Conservation (phyloP, 2,329 filamentous ascomycete species). For the Nothophaeocryptopus gaeumannii region DNA sequence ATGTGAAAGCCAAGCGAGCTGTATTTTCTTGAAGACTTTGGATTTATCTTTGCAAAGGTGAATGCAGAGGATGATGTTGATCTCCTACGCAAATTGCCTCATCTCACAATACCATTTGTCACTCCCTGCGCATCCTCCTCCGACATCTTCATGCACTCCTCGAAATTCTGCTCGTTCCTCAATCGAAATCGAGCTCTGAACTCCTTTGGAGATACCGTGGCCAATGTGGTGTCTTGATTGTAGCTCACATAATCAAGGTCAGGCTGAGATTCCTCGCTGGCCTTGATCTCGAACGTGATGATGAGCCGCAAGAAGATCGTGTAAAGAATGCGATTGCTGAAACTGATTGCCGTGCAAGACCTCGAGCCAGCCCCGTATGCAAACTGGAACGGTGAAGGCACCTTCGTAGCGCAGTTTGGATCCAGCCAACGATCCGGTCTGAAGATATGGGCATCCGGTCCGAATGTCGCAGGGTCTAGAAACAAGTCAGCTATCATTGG, state of each 20-base stretch:
- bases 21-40: background rate
- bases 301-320: background rate
- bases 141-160: background rate
- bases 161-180: background rate
- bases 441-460: constrained; percentile 13
- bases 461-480: background rate
- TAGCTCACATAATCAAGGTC: constrained; percentile 1
- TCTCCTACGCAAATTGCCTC: background rate
- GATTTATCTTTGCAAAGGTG: too few species aligned
- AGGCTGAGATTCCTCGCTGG: background rate
- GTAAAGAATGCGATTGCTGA: constrained; percentile 1
- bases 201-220: constrained; percentile 4
- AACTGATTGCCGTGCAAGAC: constrained; percentile 2
- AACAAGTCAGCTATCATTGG: background rate
- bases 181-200: background rate
- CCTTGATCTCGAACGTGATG: background rate
- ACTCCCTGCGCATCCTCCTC: background rate
- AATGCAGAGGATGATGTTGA: background rate
- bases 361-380: constrained; percentile 4
- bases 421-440: constrained; percentile 28
- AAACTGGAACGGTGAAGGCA: constrained; percentile 2
- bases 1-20: constrained; percentile 1
- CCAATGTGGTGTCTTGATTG: constrained; percentile 1
- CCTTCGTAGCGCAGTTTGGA: background rate
- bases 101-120: constrained; percentile 1